Evolutionary conservation across 2,329 filamentous ascomycete species (phyloP).

Genomic region (Stemphylium beticola): DNA sequence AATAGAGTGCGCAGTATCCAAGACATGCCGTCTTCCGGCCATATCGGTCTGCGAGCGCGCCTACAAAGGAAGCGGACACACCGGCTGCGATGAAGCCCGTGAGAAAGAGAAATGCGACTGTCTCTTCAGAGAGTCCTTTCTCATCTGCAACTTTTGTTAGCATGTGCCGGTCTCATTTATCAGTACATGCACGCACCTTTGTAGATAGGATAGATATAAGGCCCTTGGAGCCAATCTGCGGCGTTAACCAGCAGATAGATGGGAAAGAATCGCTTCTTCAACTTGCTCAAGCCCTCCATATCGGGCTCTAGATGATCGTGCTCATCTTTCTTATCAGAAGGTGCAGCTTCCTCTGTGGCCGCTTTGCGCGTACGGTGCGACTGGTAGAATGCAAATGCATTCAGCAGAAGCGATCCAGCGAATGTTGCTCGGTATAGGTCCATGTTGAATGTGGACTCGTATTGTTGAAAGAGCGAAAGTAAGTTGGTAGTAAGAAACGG

Average conservation of each 20-base stretch:
- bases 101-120: constrained; percentile 50
- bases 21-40: constrained; percentile 62
- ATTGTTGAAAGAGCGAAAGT: constrained; percentile 4
- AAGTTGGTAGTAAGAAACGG: not conserved
- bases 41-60: constrained; percentile 57
- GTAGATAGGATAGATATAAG: constrained; percentile 61
- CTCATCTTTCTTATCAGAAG: constrained; percentile 31
- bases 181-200: constrained; percentile 41
- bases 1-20: constrained; percentile 61
- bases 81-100: constrained; percentile 58
- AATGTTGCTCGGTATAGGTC: constrained; percentile 43
- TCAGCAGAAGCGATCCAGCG: constrained; percentile 34
- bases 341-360: constrained; percentile 8
- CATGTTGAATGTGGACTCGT: constrained; percentile 25
- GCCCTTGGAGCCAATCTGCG: constrained; percentile 58
- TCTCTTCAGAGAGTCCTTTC: constrained; percentile 54
- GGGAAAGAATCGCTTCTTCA: constrained; percentile 53
- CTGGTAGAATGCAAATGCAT: constrained; percentile 34
- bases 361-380: constrained; percentile 31
- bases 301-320: constrained; percentile 33
- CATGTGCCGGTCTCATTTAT: not conserved
- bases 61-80: constrained; percentile 57
- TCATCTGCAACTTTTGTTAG: constrained; percentile 44
- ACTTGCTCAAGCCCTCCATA: constrained; percentile 39
- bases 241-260: constrained; percentile 54